Evolutionary conservation across 805 yeast genomes (phyloP).

Genomic region (Candida easanensis): DNA sequence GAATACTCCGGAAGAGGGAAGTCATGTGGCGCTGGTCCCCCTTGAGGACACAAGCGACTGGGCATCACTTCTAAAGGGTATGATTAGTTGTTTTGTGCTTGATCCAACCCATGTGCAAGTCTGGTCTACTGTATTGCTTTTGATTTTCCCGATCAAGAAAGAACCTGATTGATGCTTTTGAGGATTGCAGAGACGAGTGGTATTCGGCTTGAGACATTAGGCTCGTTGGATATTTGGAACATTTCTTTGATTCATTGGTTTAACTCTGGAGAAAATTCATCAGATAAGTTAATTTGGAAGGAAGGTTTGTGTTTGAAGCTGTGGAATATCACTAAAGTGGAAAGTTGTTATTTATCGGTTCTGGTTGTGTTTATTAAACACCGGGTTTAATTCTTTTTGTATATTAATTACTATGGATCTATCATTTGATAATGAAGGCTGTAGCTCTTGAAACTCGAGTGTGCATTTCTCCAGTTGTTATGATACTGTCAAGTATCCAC

Average conservation of each 20-base stretch:
- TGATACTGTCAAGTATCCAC: too few relatives aligned
- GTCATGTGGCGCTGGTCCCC: constrained; percentile 27
- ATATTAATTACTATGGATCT: constrained; percentile 1
- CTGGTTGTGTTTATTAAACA: constrained; percentile 5
- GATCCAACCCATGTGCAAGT: too few relatives aligned
- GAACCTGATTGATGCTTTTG: too few relatives aligned
- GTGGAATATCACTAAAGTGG: background rate
- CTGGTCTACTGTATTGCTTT: too few relatives aligned
- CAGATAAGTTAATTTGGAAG: background rate
- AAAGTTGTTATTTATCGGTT: constrained; percentile 1
- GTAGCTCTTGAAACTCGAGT: too few relatives aligned
- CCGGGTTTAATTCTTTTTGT: constrained; percentile 8
- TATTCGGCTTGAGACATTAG: constrained; percentile 24
- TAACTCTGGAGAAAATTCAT: background rate
- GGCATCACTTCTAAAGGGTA: constrained; percentile 5
- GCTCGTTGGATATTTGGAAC: constrained; percentile 19
- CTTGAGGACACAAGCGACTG: constrained; percentile 25
- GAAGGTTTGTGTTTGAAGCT: background rate
- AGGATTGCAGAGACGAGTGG: background rate
- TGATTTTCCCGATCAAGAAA: too few relatives aligned
- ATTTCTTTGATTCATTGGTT: background rate
- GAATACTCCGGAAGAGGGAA: background rate
- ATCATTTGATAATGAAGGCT: background rate
- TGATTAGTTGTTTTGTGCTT: background rate
- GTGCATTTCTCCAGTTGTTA: too few relatives aligned